phyloP scores from a whole-genome alignment of 1,284 basidiomycete genomes.

The Irpex sp. region DNA sequence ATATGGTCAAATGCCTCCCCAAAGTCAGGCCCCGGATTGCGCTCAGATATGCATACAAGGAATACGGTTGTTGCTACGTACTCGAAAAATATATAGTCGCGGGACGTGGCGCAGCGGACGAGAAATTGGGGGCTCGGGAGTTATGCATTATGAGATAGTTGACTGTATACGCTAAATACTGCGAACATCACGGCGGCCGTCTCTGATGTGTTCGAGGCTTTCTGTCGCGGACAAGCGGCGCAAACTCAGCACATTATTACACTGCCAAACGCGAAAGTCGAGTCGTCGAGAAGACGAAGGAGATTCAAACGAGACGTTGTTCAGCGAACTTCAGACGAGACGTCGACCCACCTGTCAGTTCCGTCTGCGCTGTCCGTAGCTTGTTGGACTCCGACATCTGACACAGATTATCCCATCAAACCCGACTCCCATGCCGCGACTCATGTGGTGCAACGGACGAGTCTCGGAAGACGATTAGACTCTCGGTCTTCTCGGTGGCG shows the following conservation, averaged over 20 bases:
- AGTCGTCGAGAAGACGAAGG: too few species aligned
- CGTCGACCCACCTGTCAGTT: neutral
- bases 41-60: too few species aligned
- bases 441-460: neutral
- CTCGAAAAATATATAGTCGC: too few species aligned
- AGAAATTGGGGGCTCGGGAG: too few species aligned
- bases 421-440: neutral
- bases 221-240: neutral
- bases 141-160: too few species aligned
- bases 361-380: neutral
- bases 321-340: neutral
- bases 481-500: neutral
- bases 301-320: neutral
- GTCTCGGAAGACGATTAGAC: neutral
- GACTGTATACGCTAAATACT: neutral
- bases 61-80: too few species aligned
- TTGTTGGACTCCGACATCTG: neutral
- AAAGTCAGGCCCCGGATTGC: too few species aligned
- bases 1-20: too few species aligned
- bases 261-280: too few species aligned
- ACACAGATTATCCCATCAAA: neutral
- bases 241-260: too few species aligned
- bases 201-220: neutral
- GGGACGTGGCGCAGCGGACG: too few species aligned
- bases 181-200: neutral